Evolutionary conservation across 768 basidiomycete genomes (phyloP), one percentile per base, ranked within the genome.

Genomic region (Harrya chromipes): DNA sequence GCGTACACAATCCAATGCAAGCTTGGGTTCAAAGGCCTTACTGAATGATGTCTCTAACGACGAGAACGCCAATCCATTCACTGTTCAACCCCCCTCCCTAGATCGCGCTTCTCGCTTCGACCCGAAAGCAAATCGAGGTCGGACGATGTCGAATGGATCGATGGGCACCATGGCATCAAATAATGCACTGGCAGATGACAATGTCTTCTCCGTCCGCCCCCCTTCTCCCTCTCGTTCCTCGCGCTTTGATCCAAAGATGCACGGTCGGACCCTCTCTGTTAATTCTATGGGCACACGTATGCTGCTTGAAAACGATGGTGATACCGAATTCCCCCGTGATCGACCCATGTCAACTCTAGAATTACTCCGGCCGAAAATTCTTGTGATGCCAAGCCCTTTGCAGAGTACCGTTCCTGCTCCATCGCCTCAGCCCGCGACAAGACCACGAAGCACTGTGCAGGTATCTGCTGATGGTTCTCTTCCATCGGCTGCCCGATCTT

Each of bases 341-440:
- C 79, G 83, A 33, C 82, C 76, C 17, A 84, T 82, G 60, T 90
- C 89, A 10, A 86, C 87, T 12, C 56, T 85, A 49, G 89, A 93
- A 27, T 73, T 95, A 38, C 75, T 95, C 57, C 79, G 93, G 19
- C 94, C 94, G 1, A 93, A 93, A 66, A 78, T 93, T n/a, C 83
- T 97, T 39, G 83, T 97, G 53, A 95, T 97, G 94, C 94, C 94
- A 10, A 87, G 86, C 53, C 90, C 91, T 2, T 72, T 95, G 33
- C 88, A 94, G 58, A 70, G 74, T 43, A 60, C 68, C 16, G 61
- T 72, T 16, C 58, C 67, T 33, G 54, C 66, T 23, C 54, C 69
- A 19, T 55, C 73, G 16, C 64, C 72, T 31, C 60, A 72, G 38
- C 51, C 74, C 14, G 55, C 59, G 36, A 62, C 61, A 4, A 69